These are phyloP conservation scores for Terfezia boudieri DNA, from an alignment of 495 filamentous ascomycete species.

Conservation along the genomic window DNA sequence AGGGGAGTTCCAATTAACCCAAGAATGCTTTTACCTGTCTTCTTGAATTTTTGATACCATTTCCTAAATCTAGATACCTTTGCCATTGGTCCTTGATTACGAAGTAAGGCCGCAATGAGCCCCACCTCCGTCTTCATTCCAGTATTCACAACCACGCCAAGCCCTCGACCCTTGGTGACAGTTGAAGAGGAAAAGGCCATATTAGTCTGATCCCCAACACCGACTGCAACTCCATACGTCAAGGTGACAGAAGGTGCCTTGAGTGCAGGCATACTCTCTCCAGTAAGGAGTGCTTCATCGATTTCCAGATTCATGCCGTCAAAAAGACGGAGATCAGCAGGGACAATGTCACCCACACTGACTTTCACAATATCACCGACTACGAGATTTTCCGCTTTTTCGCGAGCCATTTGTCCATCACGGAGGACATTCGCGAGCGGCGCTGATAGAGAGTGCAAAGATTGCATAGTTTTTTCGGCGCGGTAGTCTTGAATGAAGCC, in stretches of 20 bases:
- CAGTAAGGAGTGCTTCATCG: slow-evolving; percentile 52
- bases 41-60: slow-evolving; percentile 8
- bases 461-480: slow-evolving; percentile 53
- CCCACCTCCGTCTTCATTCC: slow-evolving; percentile 55
- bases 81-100: slow-evolving; percentile 16
- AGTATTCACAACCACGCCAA: slow-evolving; percentile 46
- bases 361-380: slow-evolving; percentile 48
- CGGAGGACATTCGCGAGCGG: slow-evolving; percentile 46
- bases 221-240: slow-evolving; percentile 25
- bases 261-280: slow-evolving; percentile 51
- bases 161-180: slow-evolving; percentile 45
- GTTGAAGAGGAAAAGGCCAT: slow-evolving; percentile 51
- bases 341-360: slow-evolving; percentile 47
- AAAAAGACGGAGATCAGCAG: slow-evolving; percentile 43
- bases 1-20: slow-evolving; percentile 47
- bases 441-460: slow-evolving; percentile 40
- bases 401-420: slow-evolving; percentile 29
- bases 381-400: slow-evolving; percentile 42
- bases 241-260: slow-evolving; percentile 26
- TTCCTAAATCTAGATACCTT: background rate
- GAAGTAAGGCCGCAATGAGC: slow-evolving; percentile 41
- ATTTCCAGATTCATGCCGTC: slow-evolving; percentile 51
- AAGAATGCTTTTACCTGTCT: slow-evolving; percentile 28
- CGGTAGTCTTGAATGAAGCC: slow-evolving; percentile 54
- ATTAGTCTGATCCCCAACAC: slow-evolving; percentile 47